These are phyloP conservation scores for Circinella minor DNA, from an alignment of 371 early-diverging fungal species.

Conservation along the genomic window DNA sequence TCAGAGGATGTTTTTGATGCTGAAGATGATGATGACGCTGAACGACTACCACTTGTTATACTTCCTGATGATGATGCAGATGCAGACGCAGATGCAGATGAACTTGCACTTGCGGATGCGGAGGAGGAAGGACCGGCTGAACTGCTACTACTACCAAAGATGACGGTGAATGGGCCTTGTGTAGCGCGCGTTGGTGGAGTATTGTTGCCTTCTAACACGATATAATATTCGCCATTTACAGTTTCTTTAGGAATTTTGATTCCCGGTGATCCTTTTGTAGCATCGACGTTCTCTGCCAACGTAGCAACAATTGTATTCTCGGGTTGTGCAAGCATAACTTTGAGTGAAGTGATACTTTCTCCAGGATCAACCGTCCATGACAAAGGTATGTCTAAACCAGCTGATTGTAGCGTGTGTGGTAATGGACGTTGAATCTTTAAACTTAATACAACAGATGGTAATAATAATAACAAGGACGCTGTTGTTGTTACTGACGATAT, in stretches of 20 bases:
- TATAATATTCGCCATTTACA: conserved; percentile 4
- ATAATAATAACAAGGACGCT: neutral
- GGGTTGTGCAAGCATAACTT: conserved; percentile 4
- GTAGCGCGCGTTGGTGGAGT: conserved; percentile 4
- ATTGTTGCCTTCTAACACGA: conserved; percentile 17
- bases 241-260: conserved; percentile 13
- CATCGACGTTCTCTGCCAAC: conserved; percentile 11
- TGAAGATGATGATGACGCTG: conserved; percentile 2
- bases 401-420: conserved; percentile 9
- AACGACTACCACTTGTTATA: too few relatives aligned
- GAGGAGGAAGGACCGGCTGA: conserved; percentile 1
- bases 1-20: neutral
- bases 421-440: conserved; percentile 9
- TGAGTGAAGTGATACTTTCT: conserved; percentile 3
- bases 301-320: conserved; percentile 13
- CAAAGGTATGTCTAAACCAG: conserved; percentile 7
- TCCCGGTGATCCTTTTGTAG: neutral
- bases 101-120: neutral
- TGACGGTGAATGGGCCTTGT: conserved; percentile 9
- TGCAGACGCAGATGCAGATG: neutral
- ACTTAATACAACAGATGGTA: neutral
- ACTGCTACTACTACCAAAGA: conserved; percentile 3
- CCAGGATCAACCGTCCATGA: conserved; percentile 13
- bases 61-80: neutral
- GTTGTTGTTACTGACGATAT: neutral